A percentile compares a stretch with the other conserved stretches of the same genome.
These are phyloP conservation scores for Aphanomyces invadans DNA, from an alignment of 352 stramenopile species.

Conservation along the genomic window DNA sequence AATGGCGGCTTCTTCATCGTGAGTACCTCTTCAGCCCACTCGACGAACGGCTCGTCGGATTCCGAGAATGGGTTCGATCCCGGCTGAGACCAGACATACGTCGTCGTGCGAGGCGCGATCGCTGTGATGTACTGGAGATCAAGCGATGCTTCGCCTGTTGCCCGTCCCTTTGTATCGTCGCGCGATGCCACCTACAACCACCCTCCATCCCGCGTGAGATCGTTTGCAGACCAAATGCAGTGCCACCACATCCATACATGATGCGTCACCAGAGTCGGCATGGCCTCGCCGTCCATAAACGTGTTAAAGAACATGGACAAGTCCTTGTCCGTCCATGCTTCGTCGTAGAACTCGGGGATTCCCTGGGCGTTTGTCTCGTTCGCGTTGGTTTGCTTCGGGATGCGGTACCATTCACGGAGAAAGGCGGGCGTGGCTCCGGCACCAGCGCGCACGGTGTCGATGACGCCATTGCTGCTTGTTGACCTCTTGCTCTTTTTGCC, in stretches of 20 bases:
- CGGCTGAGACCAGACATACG: conserved; percentile 72
- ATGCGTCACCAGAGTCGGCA: conserved; percentile 33
- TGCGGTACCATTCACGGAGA: conserved; percentile 55
- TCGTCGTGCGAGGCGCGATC: conserved; percentile 65
- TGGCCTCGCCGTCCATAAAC: conserved; percentile 34
- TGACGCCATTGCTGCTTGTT: too few species aligned
- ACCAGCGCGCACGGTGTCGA: conserved; percentile 3
- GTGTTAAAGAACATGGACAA: conserved; percentile 47
- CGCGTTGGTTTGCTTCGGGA: conserved; percentile 54
- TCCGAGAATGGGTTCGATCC: conserved; percentile 79
- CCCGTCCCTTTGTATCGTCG: conserved; percentile 32
- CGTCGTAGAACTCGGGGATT: conserved; percentile 70
- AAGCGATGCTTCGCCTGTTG: conserved; percentile 72
- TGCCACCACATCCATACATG: not conserved
- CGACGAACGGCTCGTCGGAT: conserved; percentile 79
- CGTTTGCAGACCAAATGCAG: not conserved
- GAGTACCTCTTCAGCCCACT: conserved; percentile 65
- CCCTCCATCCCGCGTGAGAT: not conserved
- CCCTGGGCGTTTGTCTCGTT: conserved; percentile 55
- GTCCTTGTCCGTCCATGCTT: conserved; percentile 50
- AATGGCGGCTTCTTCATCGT: conserved; percentile 57
- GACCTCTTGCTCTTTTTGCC: not conserved
- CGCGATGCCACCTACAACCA: conserved; percentile 51
- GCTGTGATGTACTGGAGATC: conserved; percentile 89
- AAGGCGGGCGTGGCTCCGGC: conserved; percentile 31